Conservation (phyloP, 225 moss, liverwort and hornwort species). For the Takakia lepidozioides region DNA sequence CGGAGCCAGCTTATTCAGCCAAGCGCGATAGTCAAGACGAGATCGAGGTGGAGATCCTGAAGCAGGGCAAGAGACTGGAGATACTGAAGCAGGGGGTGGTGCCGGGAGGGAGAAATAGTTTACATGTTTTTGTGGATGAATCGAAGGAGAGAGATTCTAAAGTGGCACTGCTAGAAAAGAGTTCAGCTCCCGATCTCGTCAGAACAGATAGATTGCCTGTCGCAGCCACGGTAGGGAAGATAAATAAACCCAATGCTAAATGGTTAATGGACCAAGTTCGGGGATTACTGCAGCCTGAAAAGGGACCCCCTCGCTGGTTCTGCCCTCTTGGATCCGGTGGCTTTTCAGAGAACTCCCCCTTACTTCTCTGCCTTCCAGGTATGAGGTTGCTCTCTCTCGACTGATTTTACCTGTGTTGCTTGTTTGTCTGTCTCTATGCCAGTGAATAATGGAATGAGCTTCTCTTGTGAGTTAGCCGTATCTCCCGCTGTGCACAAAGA, state of each 20-base stretch:
- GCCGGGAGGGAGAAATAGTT: too few relatives aligned
- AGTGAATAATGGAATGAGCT: too few relatives aligned
- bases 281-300: conserved; percentile 25
- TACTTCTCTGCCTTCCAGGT: conserved; percentile 90
- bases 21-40: too few relatives aligned
- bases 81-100: too few relatives aligned
- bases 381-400: neutral
- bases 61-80: too few relatives aligned
- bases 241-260: conserved; percentile 14
- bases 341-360: conserved; percentile 42
- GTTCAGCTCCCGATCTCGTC: neutral
- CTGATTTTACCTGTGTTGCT: too few relatives aligned
- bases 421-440: too few relatives aligned
- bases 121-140: neutral
- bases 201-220: neutral
- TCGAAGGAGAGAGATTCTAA: conserved; percentile 9
- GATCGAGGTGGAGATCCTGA: too few relatives aligned
- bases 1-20: too few relatives aligned
- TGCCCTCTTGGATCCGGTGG: conserved; percentile 25
- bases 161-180: conserved; percentile 10
- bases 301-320: conserved; percentile 67
- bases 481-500: too few relatives aligned
- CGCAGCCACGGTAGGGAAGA: conserved; percentile 1
- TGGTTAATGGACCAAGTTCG: conserved; percentile 49
- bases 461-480: too few relatives aligned